Percentiles rank a stretch among this genome's conserved stretches.
Conservation (phyloP, 768 basidiomycete species). For the Leccinum uliginosum region DNA sequence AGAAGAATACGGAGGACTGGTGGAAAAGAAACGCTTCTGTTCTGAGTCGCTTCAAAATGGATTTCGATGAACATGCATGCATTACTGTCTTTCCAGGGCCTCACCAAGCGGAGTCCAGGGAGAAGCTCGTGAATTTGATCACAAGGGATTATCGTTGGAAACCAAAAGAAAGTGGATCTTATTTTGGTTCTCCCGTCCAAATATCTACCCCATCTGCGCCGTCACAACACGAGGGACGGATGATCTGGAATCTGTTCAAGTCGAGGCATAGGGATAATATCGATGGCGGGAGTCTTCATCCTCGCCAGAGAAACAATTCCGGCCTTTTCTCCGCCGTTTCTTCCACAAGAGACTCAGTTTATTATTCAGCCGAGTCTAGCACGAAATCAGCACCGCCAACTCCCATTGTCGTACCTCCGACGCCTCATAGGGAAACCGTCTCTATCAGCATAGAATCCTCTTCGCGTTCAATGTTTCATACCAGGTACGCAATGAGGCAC, state of each 20-base stretch:
- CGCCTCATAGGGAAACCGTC: no score
- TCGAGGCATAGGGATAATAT: background rate
- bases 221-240: background rate
- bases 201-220: background rate
- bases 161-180: background rate
- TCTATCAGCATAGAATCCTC: no score
- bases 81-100: conserved; percentile 27
- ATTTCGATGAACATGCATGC: conserved; percentile 36
- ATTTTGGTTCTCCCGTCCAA: conserved; percentile 10
- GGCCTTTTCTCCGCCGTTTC: background rate
- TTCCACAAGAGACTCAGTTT: conserved; percentile 1
- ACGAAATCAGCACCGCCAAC: conserved; percentile 1
- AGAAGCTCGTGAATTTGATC: conserved; percentile 14
- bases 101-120: conserved; percentile 8
- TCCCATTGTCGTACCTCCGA: conserved; percentile 7
- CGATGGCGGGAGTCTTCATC: background rate
- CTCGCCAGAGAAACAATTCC: background rate
- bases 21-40: conserved; percentile 26
- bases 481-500: conserved; percentile 6
- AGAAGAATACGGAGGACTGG: conserved; percentile 26
- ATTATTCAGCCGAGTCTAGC: conserved; percentile 12
- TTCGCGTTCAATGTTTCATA: conserved; percentile 1
- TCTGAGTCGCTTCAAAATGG: conserved; percentile 26
- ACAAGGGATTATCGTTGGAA: conserved; percentile 8
- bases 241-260: background rate